Evolutionary conservation across 2,329 filamentous ascomycete genomes (phyloP).

Genomic region (Moelleriella libera): DNA sequence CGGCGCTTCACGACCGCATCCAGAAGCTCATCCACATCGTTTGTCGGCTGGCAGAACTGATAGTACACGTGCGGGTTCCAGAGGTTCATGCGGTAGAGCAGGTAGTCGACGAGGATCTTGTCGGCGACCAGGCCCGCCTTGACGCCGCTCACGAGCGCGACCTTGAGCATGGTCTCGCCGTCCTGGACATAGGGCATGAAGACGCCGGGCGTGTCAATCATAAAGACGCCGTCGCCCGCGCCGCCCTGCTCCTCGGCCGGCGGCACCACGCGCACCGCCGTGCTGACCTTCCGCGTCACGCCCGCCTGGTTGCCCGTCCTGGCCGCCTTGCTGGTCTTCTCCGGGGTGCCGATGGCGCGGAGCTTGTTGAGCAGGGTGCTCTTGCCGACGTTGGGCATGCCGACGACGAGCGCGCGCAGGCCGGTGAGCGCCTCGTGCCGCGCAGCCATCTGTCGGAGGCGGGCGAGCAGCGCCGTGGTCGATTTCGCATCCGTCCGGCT

Average conservation of each 20-base stretch:
- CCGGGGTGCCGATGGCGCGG: constrained; percentile 46
- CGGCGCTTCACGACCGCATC: constrained; percentile 56
- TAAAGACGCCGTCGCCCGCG: constrained; percentile 53
- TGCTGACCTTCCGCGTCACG: constrained; percentile 73
- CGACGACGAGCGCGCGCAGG: constrained; percentile 75
- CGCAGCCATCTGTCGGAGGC: constrained; percentile 17
- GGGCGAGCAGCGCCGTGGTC: constrained; percentile 24
- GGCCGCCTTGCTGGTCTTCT: constrained; percentile 49
- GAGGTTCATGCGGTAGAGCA: constrained; percentile 72
- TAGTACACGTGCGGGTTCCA: constrained; percentile 47
- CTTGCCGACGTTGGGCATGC: constrained; percentile 97
- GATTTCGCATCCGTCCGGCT: constrained; percentile 18
- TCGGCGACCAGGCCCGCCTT: constrained; percentile 75
- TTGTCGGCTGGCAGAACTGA: constrained; percentile 57
- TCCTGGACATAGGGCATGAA: constrained; percentile 86
- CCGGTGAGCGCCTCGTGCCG: constrained; percentile 51
- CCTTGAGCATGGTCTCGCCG: constrained; percentile 80
- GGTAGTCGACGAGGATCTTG: constrained; percentile 73
- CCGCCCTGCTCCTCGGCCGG: constrained; percentile 23
- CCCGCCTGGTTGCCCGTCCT: constrained; percentile 78
- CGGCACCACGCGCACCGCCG: constrained; percentile 60
- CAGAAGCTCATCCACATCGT: constrained; percentile 66
- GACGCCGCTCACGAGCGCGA: constrained; percentile 82
- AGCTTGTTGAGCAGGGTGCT: constrained; percentile 85
- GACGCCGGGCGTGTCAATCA: constrained; percentile 87